Base-by-base conservation (phyloP, 1,139 yeast genomes). In the Scheffersomyces insectosa region DNA sequence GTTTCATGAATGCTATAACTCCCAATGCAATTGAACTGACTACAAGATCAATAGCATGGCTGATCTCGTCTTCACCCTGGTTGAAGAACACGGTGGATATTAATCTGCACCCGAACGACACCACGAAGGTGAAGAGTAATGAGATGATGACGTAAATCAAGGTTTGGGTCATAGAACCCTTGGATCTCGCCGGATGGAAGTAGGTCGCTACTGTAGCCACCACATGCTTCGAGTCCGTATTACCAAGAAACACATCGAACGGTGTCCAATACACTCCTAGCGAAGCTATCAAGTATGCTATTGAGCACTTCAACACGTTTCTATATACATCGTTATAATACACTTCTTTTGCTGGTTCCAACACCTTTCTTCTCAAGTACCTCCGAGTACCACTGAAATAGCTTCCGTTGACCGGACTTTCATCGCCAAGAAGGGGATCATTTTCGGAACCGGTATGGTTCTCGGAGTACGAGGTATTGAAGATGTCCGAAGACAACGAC, bases 131-230 rank as follows among this genome's bases (percentile, higher is more conserved):
- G 66, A 76, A 87, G 1, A 68, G 44, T 14, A 88, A 63, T 0
- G 91, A 74, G 3, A 79, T 48, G 0, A 74, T 53, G 10, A 83
- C 93, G 64, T 80, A 88, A 37, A 80, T 56, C 16, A 86, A 62
- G 8, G 90, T 82, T 57, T 88, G 90, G 45, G 82, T 78, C 95
- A 88, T 88, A 20, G 88, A 80, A 0, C 96, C 96, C 44, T 80
- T 79, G 1, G 95, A 77, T 41, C 96, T 64, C 3, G 91, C 79
- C 0, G 96, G 93, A 56, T 88, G 95, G 68, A 88, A 88, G 61
- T 88, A 88, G 3, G 88, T 95, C 1, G 88, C 87, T 13, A 85
- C 85, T 0, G 96, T 88, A 20, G 95, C 89, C 6, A 85, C 82
- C 54, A 87, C 77, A 64, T 88, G 96, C 59, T 88, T 88, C 23